Base-by-base conservation (phyloP, 495 filamentous ascomycete genomes). In the Hyaloscypha variabilis region DNA sequence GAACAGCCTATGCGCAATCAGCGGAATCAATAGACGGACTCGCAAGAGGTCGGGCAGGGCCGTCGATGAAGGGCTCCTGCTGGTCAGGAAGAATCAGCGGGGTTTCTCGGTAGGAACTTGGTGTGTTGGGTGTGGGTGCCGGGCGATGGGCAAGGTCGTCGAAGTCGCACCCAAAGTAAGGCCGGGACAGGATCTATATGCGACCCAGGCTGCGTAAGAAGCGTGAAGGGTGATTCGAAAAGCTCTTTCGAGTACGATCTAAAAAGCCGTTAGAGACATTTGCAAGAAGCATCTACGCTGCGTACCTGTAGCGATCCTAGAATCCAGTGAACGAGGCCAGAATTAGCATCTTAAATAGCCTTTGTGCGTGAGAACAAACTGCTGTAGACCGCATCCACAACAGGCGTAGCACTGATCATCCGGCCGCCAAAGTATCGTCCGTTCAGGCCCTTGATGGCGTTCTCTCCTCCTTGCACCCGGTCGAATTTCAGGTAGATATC, bases 401-500 rank as follows among this genome's bases (percentile, higher is more conserved):
- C 93, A 73, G 93, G 95, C 70, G 93, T 90, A 69, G 94, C 96
- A 72, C 87, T 92, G 77, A 98, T 96, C 79, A 91, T 90, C 64
- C 84, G 84, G 62, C 92, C 93, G 64, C 91, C 94, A 74, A 98
- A 99, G 80, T 92, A 96, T 68, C 96, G 88, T 53, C 96, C 96
- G 76, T 98, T 99, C 60, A 99, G 83, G 66, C 96, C 96, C 75
- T 96, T 95, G 82, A 97, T 93, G 64, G 96, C 95, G 69, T 97
- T 98, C 75, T 97, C 91, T 72, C 94, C 96, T 62, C 94, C 95
- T 71, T 91, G 86, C 63, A 97, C 91, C 66, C 91, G 89, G 79
- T 97, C 92, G 75, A 98, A 99, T 77, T 98, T 98, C 74, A 98
- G 86, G 77, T 97, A 99, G 72, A 99, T 94, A 73, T 98, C 96